phyloP scores from a whole-genome alignment of 2,329 filamentous ascomycete genomes.

The Hortaea werneckii region DNA sequence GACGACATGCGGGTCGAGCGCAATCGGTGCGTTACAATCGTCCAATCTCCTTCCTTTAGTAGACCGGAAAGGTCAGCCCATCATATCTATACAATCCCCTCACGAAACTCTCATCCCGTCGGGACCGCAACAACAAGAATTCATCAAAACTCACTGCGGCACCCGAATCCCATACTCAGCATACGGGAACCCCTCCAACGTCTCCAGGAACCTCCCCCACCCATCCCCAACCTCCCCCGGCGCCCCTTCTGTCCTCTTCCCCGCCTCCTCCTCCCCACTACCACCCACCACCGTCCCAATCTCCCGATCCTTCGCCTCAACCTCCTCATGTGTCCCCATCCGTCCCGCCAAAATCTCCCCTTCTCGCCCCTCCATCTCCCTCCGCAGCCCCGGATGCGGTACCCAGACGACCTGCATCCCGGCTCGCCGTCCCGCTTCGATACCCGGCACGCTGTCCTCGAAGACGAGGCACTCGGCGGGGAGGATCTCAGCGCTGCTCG shows the following conservation, averaged over 20 bases:
- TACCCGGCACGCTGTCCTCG: slow-evolving; percentile 87
- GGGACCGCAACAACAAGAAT: no score
- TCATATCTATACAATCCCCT: no score
- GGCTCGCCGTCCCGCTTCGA: slow-evolving; percentile 79
- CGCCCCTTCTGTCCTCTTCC: slow-evolving; percentile 33
- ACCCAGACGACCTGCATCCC: slow-evolving; percentile 94
- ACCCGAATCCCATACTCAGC: slow-evolving; percentile 51
- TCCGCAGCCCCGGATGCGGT: slow-evolving; percentile 68
- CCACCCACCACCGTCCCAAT: slow-evolving; percentile 20
- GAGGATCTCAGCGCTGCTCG: slow-evolving; percentile 52
- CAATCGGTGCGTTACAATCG: no score
- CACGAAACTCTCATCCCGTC: no score
- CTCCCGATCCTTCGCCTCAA: slow-evolving; percentile 30
- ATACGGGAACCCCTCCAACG: slow-evolving; percentile 51
- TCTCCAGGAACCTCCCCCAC: slow-evolving; percentile 44
- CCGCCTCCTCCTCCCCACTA: no score
- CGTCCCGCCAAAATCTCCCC: slow-evolving; percentile 72
- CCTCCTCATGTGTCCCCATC: slow-evolving; percentile 57
- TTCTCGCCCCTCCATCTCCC: slow-evolving; percentile 68
- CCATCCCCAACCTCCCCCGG: slow-evolving; percentile 51
- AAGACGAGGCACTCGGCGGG: slow-evolving; percentile 92
- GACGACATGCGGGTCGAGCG: no score
- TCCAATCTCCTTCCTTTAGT: no score
- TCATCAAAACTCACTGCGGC: no score
- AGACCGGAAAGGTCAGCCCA: no score